These are phyloP conservation scores for Coemansia sp. DNA, from an alignment of 192 early-diverging fungal species.

Conservation along the genomic window DNA sequence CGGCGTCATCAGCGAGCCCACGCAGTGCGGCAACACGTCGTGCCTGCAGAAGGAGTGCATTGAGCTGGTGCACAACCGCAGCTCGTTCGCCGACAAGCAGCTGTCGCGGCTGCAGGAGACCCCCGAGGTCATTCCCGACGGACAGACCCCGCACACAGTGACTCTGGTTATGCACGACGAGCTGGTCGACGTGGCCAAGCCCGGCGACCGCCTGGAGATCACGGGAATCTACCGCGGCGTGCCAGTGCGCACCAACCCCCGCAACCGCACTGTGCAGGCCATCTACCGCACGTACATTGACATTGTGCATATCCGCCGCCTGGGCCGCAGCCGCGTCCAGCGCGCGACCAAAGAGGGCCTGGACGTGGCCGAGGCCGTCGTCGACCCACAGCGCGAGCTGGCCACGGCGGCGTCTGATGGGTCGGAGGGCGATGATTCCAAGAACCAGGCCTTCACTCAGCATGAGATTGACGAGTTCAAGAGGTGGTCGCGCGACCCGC, in stretches of 20 bases:
- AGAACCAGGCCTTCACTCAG: constrained; percentile 48
- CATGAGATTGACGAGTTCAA: constrained; percentile 66
- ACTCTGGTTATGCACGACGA: constrained; percentile 91
- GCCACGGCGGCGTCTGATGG: neutral
- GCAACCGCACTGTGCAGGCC: constrained; percentile 83
- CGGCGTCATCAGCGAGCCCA: constrained; percentile 86
- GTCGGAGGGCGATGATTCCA: constrained; percentile 38
- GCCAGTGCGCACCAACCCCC: constrained; percentile 89
- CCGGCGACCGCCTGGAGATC: constrained; percentile 93
- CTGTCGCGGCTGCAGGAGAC: constrained; percentile 94
- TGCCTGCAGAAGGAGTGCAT: constrained; percentile 85
- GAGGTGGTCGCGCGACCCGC: constrained; percentile 66
- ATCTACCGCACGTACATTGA: constrained; percentile 96
- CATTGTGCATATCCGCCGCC: constrained; percentile 87
- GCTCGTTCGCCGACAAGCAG: constrained; percentile 91
- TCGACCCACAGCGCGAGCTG: constrained; percentile 45
- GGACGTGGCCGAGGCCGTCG: constrained; percentile 61
- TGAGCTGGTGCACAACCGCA: constrained; percentile 93
- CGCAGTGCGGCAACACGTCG: constrained; percentile 73
- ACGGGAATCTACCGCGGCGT: constrained; percentile 94
- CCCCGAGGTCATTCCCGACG: constrained; percentile 90
- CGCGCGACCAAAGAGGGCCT: constrained; percentile 54
- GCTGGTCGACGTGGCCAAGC: constrained; percentile 87
- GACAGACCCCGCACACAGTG: constrained; percentile 98
- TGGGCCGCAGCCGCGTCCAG: constrained; percentile 73